These are phyloP conservation scores for Zalaria obscura DNA, from an alignment of 2,329 filamentous ascomycete genomes.

Conservation along the genomic window DNA sequence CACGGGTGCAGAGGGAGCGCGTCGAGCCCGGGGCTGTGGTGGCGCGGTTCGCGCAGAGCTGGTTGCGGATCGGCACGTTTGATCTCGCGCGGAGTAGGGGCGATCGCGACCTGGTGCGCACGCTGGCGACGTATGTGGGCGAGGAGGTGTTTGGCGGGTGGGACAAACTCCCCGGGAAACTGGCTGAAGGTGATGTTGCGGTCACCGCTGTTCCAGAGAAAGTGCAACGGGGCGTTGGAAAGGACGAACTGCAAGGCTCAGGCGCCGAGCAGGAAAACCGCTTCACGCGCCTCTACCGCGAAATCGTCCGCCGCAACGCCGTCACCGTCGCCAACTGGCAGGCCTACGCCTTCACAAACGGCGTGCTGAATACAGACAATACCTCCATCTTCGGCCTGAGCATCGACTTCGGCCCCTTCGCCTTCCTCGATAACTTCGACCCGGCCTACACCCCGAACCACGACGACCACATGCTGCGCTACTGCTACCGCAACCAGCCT, in stretches of 20 bases:
- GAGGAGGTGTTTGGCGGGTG: constrained; percentile 82
- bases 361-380: constrained; percentile 95
- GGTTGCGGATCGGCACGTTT: constrained; percentile 90
- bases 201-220: constrained; percentile 28
- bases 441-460: constrained; percentile 92
- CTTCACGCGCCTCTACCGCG: constrained; percentile 74
- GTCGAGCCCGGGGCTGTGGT: constrained; percentile 88
- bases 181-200: constrained; percentile 34
- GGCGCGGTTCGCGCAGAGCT: constrained; percentile 75
- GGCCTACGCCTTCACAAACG: constrained; percentile 98
- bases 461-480: constrained; percentile 76
- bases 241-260: constrained; percentile 51
- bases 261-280: constrained; percentile 60
- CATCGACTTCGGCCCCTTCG: constrained; percentile 92
- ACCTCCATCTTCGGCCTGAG: constrained; percentile 81
- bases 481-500: constrained; percentile 87
- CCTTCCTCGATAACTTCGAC: constrained; percentile 95
- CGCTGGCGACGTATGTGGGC: constrained; percentile 67
- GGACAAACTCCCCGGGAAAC: constrained; percentile 58
- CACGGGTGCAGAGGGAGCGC: constrained; percentile 61
- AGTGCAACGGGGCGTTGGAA: constrained; percentile 16
- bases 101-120: constrained; percentile 59
- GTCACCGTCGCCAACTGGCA: constrained; percentile 87
- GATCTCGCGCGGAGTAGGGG: constrained; percentile 76
- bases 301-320: constrained; percentile 75